phyloP scores from a whole-genome alignment of 192 early-diverging fungal species.

The Allomyces arbusculus region DNA sequence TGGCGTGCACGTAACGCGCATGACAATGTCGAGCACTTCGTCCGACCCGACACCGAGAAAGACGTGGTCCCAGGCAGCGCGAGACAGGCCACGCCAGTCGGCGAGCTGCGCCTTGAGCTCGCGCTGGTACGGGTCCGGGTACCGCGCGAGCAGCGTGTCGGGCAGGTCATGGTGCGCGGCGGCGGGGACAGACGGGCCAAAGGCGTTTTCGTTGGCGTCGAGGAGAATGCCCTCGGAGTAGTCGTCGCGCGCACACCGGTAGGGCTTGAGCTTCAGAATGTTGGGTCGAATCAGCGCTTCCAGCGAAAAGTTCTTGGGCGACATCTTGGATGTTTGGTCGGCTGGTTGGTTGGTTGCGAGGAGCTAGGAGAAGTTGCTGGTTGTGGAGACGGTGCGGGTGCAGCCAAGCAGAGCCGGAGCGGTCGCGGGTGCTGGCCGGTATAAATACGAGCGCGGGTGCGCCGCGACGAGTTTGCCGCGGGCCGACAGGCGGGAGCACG shows the following conservation, averaged over 20 bases:
- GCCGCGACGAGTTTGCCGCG: too few relatives aligned
- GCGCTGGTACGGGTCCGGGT: slow-evolving; percentile 86
- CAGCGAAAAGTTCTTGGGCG: slow-evolving; percentile 26
- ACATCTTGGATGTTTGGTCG: background rate
- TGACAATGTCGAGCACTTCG: slow-evolving; percentile 80
- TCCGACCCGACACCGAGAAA: slow-evolving; percentile 96
- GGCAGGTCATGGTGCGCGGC: slow-evolving; percentile 13
- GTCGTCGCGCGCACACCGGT: slow-evolving; percentile 97
- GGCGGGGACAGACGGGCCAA: slow-evolving; percentile 35
- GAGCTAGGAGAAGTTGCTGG: too few relatives aligned
- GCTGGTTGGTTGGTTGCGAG: too few relatives aligned
- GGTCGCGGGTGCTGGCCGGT: too few relatives aligned
- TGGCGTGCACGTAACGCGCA: slow-evolving; percentile 75
- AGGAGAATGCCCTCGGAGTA: slow-evolving; percentile 80
- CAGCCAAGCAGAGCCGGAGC: too few relatives aligned
- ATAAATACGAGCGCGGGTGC: too few relatives aligned
- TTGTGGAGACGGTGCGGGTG: too few relatives aligned
- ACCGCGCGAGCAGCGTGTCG: slow-evolving; percentile 56
- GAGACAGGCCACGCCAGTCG: slow-evolving; percentile 43
- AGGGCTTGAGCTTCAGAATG: slow-evolving; percentile 62
- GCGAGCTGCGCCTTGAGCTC: slow-evolving; percentile 59
- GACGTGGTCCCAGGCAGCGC: slow-evolving; percentile 32
- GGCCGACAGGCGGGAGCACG: too few relatives aligned
- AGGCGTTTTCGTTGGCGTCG: slow-evolving; percentile 98
- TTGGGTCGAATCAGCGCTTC: slow-evolving; percentile 55